A percentile compares a stretch with the other conserved stretches of the same genome.
These are phyloP conservation scores for Pinus albicaulis DNA, from an alignment of 75 land plant species.

Conservation along the genomic window DNA sequence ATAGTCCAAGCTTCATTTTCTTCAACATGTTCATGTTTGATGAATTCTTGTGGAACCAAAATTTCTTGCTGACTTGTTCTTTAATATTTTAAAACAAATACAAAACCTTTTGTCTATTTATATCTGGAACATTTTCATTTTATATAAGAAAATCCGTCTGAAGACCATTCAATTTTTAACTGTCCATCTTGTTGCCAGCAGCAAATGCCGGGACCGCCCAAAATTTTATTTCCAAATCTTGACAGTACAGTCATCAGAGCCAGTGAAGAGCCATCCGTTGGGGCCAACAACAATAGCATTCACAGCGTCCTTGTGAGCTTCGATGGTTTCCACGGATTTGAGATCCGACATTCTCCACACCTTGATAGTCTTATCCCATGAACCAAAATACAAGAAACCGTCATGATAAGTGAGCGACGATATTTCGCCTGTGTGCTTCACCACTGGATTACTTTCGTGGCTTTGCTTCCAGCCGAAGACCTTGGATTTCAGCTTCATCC, in stretches of 20 bases:
- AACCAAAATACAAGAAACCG: conserved; percentile 45
- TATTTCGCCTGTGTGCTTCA: conserved; percentile 28
- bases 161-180: too few species aligned
- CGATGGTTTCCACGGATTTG: conserved; percentile 43
- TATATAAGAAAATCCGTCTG: too few species aligned
- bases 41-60: too few species aligned
- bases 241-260: conserved; percentile 54
- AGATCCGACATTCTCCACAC: conserved; percentile 47
- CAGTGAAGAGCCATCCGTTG: conserved; percentile 39
- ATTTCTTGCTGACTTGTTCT: too few species aligned
- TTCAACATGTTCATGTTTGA: too few species aligned
- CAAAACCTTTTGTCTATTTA: too few species aligned
- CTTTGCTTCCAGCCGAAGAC: conserved; percentile 39
- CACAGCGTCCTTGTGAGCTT: conserved; percentile 46
- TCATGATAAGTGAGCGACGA: conserved; percentile 10
- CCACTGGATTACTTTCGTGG: not conserved
- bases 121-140: too few species aligned
- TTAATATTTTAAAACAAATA: too few species aligned
- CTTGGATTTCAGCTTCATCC: conserved; percentile 42
- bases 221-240: conserved; percentile 39
- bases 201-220: not conserved
- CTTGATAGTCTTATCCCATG: conserved; percentile 62
- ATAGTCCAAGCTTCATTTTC: too few species aligned
- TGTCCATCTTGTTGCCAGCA: too few species aligned
- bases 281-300: conserved; percentile 29